Evolutionary conservation across 2,329 filamentous ascomycete genomes (phyloP).

Genomic region (Aspergillus awamori): DNA sequence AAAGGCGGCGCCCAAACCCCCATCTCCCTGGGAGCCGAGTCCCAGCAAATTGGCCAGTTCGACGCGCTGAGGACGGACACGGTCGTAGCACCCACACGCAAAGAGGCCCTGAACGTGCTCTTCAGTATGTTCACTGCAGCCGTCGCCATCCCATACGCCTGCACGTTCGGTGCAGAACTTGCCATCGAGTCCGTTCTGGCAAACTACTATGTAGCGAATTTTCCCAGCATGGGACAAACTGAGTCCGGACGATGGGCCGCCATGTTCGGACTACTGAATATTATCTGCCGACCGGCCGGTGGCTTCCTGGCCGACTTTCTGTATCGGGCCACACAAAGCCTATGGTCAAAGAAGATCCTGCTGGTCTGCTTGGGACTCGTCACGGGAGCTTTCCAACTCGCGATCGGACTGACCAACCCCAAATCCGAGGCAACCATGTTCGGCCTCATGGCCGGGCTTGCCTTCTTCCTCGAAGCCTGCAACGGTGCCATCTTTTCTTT

Average conservation of each 20-base stretch:
- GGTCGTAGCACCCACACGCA: constrained; percentile 62
- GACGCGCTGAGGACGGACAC: constrained; percentile 61
- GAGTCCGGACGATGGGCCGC: constrained; percentile 58
- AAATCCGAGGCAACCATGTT: constrained; percentile 68
- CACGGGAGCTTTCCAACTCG: constrained; percentile 62
- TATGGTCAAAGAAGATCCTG: constrained; percentile 68
- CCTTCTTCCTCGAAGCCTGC: constrained; percentile 79
- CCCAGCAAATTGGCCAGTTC: constrained; percentile 52
- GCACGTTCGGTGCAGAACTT: constrained; percentile 63
- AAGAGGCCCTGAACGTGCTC: constrained; percentile 63
- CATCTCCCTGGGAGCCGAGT: constrained; percentile 36
- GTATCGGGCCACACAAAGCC: constrained; percentile 53
- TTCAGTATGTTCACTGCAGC: constrained; percentile 62
- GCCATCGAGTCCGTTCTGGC: constrained; percentile 64
- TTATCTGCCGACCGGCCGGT: constrained; percentile 52
- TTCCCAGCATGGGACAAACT: constrained; percentile 58
- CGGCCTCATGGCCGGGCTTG: constrained; percentile 74
- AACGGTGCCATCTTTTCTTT: constrained; percentile 88
- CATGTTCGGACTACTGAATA: constrained; percentile 58
- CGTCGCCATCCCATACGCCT: constrained; percentile 59
- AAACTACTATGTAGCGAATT: constrained; percentile 61
- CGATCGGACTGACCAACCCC: constrained; percentile 67
- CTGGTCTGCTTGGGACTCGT: constrained; percentile 60
- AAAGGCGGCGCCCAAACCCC: constrained; percentile 30
- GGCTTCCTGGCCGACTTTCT: constrained; percentile 59